Evolutionary conservation across 495 filamentous ascomycete species (phyloP).

Genomic region (Hypoxylon lenormandii): DNA sequence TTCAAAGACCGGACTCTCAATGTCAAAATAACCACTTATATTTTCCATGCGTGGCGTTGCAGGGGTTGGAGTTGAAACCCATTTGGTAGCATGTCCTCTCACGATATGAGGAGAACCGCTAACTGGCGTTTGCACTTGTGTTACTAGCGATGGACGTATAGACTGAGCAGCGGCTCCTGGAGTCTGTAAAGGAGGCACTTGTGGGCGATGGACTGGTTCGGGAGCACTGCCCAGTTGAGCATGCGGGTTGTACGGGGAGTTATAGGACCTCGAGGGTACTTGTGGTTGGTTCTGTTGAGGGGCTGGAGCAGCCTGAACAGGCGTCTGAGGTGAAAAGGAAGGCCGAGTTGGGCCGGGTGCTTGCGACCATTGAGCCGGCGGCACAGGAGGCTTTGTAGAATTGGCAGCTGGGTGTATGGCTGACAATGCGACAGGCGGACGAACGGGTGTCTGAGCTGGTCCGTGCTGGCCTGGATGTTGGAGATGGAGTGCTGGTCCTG

Average conservation of each 20-base stretch:
- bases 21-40: constrained; percentile 45
- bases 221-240: constrained; percentile 48
- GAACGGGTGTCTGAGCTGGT: constrained; percentile 45
- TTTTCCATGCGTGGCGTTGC: constrained; percentile 59
- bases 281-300: constrained; percentile 50
- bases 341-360: constrained; percentile 33
- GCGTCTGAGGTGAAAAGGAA: constrained; percentile 45
- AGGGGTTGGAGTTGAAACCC: constrained; percentile 59
- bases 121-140: constrained; percentile 42
- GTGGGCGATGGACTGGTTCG: constrained; percentile 38
- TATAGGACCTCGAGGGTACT: constrained; percentile 50
- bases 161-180: constrained; percentile 37
- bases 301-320: constrained; percentile 46
- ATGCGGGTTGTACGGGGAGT: constrained; percentile 57
- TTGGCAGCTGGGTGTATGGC: constrained; percentile 34
- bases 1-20: constrained; percentile 59
- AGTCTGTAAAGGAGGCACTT: constrained; percentile 42
- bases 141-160: constrained; percentile 22
- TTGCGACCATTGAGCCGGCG: constrained; percentile 40
- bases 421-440: constrained; percentile 46
- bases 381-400: constrained; percentile 39
- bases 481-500: constrained; percentile 27
- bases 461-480: constrained; percentile 39
- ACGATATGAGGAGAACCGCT: constrained; percentile 33
- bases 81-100: constrained; percentile 63